Evolutionary conservation across 1,284 basidiomycete species (phyloP).

Genomic region (Sporisorium graminicola): DNA sequence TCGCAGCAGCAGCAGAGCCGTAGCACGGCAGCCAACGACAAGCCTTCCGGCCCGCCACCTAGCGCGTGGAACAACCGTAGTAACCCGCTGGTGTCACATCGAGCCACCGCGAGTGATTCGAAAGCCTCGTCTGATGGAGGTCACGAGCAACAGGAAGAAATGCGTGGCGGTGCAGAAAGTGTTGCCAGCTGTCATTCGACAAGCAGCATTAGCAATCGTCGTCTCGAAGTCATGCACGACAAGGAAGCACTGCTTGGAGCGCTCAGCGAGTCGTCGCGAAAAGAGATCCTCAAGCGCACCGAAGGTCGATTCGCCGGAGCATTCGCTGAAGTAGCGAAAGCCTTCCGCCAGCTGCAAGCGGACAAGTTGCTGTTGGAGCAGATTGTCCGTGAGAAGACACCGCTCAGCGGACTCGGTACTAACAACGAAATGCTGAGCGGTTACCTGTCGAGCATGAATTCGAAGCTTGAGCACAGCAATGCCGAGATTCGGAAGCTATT

Average conservation of each 20-base stretch:
- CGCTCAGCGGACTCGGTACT: conserved; percentile 45
- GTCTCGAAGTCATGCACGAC: conserved; percentile 51
- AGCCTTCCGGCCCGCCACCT: conserved; percentile 14
- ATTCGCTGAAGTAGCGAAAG: conserved; percentile 53
- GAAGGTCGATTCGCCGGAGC: conserved; percentile 58
- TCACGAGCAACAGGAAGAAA: conserved; percentile 3
- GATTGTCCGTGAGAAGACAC: conserved; percentile 59
- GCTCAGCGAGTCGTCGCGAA: conserved; percentile 26
- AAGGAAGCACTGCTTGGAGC: conserved; percentile 25
- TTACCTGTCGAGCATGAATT: conserved; percentile 53
- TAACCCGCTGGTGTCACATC: background rate
- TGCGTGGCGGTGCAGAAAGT: conserved; percentile 13
- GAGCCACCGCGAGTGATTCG: background rate
- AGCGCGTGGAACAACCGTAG: conserved; percentile 25
- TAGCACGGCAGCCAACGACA: conserved; percentile 12
- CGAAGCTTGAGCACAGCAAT: conserved; percentile 47
- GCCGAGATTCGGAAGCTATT: conserved; percentile 59
- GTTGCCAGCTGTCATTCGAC: conserved; percentile 34
- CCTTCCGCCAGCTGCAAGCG: conserved; percentile 62
- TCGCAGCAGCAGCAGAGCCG: background rate
- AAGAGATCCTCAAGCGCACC: conserved; percentile 48
- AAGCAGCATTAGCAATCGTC: conserved; percentile 41
- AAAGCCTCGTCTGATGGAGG: conserved; percentile 12
- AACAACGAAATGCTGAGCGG: conserved; percentile 45
- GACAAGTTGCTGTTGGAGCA: conserved; percentile 59